Base-by-base conservation (phyloP, 805 yeast genomes). In the Schwanniomyces vanrijiae region DNA sequence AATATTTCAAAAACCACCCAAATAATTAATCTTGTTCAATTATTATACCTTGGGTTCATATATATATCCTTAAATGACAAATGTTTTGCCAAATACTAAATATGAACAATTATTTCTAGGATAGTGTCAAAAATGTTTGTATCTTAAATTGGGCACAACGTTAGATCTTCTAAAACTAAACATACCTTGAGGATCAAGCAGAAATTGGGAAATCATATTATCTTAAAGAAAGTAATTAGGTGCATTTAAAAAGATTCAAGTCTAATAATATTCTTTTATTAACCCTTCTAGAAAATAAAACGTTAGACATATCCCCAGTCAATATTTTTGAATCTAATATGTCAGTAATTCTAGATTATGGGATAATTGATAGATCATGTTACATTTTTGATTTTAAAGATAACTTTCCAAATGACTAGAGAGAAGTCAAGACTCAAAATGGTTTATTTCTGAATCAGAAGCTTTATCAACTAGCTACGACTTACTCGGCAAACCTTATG, bases 21-120 rank as follows among this genome's bases (percentile, higher is more conserved):
- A 62, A 72, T 43, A 29, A 35, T 7, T 50, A 50, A 10, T 58
- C 71, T 1, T 54, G 62, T 28, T 68, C 66, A 29, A 47, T 74
- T 13, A 65, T 75, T 52, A 78, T 78, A 19, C 79, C 78, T 7
- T 75, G 78, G 79, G 78, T 74, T 40, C 79, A 74, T 51, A 78
- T 74, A 78, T 74, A 11, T 74, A 64, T 55, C 79, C 78, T 3
- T 78, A 74, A 51, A 68, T 75, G 60, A 78, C 78, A 1, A 71
- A 68, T 28, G 78, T 78, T 5, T 62, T 64, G 8, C 78, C 79
- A 26, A 67, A 65, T 46, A 68, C 74, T 52, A 78, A 77, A 3
- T 75, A 68, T 45, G 72, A 69, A 34, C 76, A 75, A 49, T 42
- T 73, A 24, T 67, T 77, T 1, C 52, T 70, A 31, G 54, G 59